Percentiles rank a stretch among this genome's conserved stretches.
Conservation (phyloP, 805 yeast genomes). For the Candida easanensis region DNA sequence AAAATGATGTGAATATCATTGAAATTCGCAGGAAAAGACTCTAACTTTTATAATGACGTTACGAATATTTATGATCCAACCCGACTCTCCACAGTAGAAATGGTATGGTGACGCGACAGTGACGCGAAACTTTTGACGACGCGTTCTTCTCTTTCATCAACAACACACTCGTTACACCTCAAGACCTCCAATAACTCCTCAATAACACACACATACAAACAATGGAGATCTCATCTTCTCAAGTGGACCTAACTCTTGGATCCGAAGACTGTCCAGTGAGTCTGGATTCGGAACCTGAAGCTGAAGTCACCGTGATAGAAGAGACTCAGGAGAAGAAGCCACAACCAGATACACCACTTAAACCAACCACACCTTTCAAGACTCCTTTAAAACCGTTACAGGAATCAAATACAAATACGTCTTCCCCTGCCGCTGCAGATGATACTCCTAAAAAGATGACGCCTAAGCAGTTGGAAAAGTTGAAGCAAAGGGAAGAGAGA, state of each 20-base stretch:
- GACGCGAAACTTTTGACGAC: neutral
- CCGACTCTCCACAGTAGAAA: too few species aligned
- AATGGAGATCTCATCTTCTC: neutral
- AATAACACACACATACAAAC: neutral
- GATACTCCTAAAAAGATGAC: conserved; percentile 19
- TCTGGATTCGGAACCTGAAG: neutral
- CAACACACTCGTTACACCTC: too few species aligned
- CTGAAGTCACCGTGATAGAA: neutral
- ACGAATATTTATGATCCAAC: neutral
- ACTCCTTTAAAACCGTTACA: conserved; percentile 1
- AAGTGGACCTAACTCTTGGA: too few species aligned
- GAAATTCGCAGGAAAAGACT: neutral
- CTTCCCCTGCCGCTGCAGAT: neutral
- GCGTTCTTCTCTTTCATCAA: neutral
- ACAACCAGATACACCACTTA: neutral
- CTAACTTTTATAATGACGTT: too few species aligned
- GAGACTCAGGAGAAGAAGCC: neutral
- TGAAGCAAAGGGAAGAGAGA: conserved; percentile 23
- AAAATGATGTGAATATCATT: neutral
- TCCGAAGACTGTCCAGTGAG: neutral
- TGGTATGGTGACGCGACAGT: neutral
- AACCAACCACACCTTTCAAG: neutral
- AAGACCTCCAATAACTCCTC: neutral
- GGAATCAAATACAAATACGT: neutral
- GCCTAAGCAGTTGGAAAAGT: conserved; percentile 24